Evolutionary conservation across 1,139 yeast species (phyloP).

Genomic region (Eremothecium sinecaudum): DNA sequence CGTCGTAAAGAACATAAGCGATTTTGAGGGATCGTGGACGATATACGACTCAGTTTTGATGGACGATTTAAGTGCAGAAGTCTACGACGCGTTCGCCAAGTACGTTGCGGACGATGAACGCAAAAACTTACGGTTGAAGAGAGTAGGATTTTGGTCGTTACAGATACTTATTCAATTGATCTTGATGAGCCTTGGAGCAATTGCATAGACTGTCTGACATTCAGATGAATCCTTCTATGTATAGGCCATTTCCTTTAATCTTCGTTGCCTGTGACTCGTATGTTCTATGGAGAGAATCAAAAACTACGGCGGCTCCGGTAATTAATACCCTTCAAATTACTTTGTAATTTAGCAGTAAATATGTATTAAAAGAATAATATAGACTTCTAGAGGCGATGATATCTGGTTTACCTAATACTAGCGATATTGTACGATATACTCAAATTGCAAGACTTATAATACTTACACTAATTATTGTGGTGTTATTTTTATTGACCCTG

Average conservation of each 20-base stretch:
- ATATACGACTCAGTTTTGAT: slow-evolving; percentile 80
- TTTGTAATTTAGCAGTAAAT: no score
- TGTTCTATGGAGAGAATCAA: background rate
- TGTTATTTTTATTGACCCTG: no score
- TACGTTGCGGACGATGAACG: slow-evolving; percentile 85
- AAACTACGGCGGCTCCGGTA: background rate
- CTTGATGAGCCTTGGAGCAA: slow-evolving; percentile 68
- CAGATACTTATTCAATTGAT: slow-evolving; percentile 76
- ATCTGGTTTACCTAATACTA: no score
- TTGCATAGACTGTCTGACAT: slow-evolving; percentile 28
- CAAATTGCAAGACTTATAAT: no score
- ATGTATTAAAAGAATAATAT: no score
- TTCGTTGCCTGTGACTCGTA: background rate
- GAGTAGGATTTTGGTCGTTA: slow-evolving; percentile 89
- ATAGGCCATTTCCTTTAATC: no score
- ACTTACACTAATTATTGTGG: no score
- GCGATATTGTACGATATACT: no score
- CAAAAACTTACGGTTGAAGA: slow-evolving; percentile 58
- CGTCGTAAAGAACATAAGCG: slow-evolving; percentile 67
- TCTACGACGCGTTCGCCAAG: slow-evolving; percentile 80
- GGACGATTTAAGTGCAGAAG: slow-evolving; percentile 86
- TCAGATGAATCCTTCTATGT: no score
- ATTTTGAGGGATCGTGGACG: slow-evolving; percentile 96
- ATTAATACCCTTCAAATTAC: no score
- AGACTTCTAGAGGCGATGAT: no score